Percentiles rank a stretch among this genome's conserved stretches.
Evolutionary conservation across 352 stramenopile genomes (phyloP).

Genomic region (Phytopythium oedochilum): DNA sequence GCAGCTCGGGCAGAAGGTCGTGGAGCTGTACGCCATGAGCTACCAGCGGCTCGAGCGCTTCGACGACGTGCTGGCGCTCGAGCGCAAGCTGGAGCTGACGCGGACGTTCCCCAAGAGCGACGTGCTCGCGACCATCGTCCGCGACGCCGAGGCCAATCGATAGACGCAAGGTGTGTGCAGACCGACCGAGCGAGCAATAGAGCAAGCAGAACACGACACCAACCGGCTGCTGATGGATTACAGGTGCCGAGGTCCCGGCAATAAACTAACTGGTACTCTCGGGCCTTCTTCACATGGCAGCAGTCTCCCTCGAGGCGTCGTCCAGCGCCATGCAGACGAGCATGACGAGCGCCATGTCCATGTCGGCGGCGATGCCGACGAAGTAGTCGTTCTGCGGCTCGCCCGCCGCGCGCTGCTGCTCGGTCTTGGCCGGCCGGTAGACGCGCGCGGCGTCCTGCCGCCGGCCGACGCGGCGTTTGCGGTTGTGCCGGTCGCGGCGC

Average conservation of each 20-base stretch:
- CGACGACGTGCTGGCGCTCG: constrained; percentile 18
- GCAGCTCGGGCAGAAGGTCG: constrained; percentile 26
- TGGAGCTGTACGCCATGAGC: constrained; percentile 34
- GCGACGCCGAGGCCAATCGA: constrained; percentile 18
- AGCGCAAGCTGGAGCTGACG: constrained; percentile 16
- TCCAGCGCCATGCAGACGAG: constrained; percentile 40
- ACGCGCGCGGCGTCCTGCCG: constrained; percentile 5
- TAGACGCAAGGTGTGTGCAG: constrained; percentile 6
- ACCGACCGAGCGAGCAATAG: background rate
- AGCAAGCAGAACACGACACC: background rate
- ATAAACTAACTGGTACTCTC: background rate
- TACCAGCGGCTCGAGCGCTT: constrained; percentile 28
- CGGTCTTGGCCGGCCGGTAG: constrained; percentile 11
- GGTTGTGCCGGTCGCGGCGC: constrained; percentile 12
- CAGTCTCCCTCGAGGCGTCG: constrained; percentile 16
- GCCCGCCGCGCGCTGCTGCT: background rate
- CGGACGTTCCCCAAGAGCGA: constrained; percentile 29
- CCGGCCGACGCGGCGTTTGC: constrained; percentile 18
- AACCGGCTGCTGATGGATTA: too few relatives aligned
- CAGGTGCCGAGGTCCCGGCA: too few relatives aligned
- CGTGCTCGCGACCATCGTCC: constrained; percentile 24
- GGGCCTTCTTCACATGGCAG: too few relatives aligned
- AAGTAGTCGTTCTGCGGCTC: constrained; percentile 25
- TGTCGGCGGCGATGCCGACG: constrained; percentile 23
- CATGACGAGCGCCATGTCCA: constrained; percentile 39